These are phyloP conservation scores for Colletotrichum ledebouriae DNA, from an alignment of 2,329 filamentous ascomycete genomes.

Conservation along the genomic window DNA sequence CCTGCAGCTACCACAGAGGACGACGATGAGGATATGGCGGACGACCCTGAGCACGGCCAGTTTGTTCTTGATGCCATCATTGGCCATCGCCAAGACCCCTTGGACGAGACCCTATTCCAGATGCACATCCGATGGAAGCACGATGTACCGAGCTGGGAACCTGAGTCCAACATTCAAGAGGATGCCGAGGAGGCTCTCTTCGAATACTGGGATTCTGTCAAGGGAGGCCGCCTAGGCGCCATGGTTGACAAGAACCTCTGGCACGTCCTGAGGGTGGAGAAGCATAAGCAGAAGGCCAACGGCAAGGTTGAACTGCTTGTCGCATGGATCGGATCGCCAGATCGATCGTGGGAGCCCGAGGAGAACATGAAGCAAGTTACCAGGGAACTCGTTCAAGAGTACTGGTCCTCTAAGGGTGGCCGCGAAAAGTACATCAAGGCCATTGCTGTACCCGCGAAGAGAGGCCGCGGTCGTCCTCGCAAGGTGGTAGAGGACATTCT, in stretches of 20 bases:
- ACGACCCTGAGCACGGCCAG: slow-evolving; percentile 15
- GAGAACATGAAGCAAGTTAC: slow-evolving; percentile 28
- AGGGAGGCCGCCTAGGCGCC: slow-evolving; percentile 39
- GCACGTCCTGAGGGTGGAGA: slow-evolving; percentile 41
- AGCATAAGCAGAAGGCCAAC: slow-evolving; percentile 34
- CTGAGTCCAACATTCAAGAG: slow-evolving; percentile 52
- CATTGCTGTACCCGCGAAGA: slow-evolving; percentile 16
- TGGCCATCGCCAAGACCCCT: slow-evolving; percentile 32
- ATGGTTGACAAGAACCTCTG: slow-evolving; percentile 41
- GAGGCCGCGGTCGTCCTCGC: slow-evolving; percentile 32
- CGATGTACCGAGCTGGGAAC: slow-evolving; percentile 50
- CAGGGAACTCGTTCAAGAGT: slow-evolving; percentile 44
- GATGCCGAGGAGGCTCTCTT: slow-evolving; percentile 50
- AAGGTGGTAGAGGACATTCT: slow-evolving; percentile 8
- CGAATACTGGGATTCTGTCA: slow-evolving; percentile 41
- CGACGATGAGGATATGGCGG: slow-evolving; percentile 18
- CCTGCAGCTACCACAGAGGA: not conserved
- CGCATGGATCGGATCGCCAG: slow-evolving; percentile 34
- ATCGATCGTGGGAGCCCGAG: slow-evolving; percentile 43
- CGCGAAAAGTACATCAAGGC: slow-evolving; percentile 44
- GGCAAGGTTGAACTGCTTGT: slow-evolving; percentile 35
- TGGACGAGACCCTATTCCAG: slow-evolving; percentile 46
- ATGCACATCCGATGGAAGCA: slow-evolving; percentile 50
- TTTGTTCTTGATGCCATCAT: slow-evolving; percentile 38
- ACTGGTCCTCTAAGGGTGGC: slow-evolving; percentile 51